Conservation (phyloP, 140 eudicot genomes). For the Flaveria floridana region DNA sequence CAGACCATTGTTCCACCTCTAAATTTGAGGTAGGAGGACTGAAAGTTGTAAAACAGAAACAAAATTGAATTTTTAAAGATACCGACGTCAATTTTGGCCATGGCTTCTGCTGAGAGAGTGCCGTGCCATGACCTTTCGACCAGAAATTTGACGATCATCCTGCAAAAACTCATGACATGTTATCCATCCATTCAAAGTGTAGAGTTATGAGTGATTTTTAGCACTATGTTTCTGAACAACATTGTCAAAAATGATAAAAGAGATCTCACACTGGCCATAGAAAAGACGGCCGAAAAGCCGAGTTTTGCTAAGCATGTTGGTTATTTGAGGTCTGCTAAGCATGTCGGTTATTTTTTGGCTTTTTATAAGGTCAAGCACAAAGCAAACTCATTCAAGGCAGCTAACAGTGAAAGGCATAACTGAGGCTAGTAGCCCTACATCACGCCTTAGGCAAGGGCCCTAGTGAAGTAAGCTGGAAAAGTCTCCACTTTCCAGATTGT, state of each 20-base stretch:
- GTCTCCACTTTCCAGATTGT: too few relatives aligned
- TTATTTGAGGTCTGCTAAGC: background rate
- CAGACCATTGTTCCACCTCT: background rate
- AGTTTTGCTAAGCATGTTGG: background rate
- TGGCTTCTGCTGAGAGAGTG: slow-evolving; percentile 21
- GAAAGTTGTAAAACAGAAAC: background rate
- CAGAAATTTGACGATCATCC: slow-evolving; percentile 9
- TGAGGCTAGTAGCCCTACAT: too few relatives aligned
- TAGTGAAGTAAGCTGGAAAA: too few relatives aligned
- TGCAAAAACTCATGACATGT: slow-evolving; percentile 14
- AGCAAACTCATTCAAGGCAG: too few relatives aligned
- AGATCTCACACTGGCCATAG: background rate
- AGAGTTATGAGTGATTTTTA: background rate
- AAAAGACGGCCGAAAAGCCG: background rate
- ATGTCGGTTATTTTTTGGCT: too few relatives aligned
- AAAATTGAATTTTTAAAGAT: background rate
- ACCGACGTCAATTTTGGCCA: slow-evolving; percentile 54
- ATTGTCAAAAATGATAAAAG: background rate
- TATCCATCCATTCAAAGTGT: background rate
- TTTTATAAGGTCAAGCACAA: too few relatives aligned
- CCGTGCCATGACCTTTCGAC: background rate
- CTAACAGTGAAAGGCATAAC: too few relatives aligned
- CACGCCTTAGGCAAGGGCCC: too few relatives aligned
- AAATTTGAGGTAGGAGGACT: background rate
- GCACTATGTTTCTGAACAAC: background rate